Evolutionary conservation across 1,284 basidiomycete genomes (phyloP).

Genomic region (Bondarzewia mesenterica): DNA sequence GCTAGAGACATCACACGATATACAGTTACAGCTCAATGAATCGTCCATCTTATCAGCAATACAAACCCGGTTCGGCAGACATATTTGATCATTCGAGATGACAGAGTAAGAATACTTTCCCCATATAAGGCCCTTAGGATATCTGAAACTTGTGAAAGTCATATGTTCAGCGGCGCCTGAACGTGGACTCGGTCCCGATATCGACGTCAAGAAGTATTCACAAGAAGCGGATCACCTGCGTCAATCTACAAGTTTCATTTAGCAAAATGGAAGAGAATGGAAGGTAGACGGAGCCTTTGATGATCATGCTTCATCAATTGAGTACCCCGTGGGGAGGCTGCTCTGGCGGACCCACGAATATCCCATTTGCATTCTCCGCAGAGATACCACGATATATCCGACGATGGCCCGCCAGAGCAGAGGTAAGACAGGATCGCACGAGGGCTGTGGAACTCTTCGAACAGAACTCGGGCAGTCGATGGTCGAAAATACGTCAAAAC

Average conservation of each 20-base stretch:
- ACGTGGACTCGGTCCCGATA: background rate
- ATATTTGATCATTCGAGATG: too few species aligned
- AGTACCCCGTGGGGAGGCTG: background rate
- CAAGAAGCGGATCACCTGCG: background rate
- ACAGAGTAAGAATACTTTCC: too few species aligned
- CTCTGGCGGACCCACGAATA: background rate
- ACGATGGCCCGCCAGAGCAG: constrained; percentile 13
- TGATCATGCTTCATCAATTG: background rate
- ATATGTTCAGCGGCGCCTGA: too few species aligned
- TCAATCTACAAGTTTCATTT: background rate
- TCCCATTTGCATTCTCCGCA: constrained; percentile 4
- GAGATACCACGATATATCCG: constrained; percentile 13
- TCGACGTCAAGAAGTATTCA: background rate
- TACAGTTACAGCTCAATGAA: too few species aligned
- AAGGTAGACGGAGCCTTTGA: background rate
- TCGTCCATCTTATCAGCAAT: too few species aligned
- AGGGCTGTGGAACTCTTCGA: background rate
- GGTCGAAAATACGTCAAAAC: too few species aligned
- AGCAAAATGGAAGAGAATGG: background rate
- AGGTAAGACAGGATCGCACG: constrained; percentile 3
- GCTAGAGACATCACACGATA: too few species aligned
- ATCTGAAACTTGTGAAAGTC: too few species aligned
- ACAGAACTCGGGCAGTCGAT: background rate
- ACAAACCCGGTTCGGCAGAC: too few species aligned
- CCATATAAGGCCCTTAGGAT: too few species aligned